Percentiles rank a stretch among this genome's conserved stretches.
phyloP scores from a whole-genome alignment of 2,329 filamentous ascomycete genomes.

The Colletotrichum sp. region DNA sequence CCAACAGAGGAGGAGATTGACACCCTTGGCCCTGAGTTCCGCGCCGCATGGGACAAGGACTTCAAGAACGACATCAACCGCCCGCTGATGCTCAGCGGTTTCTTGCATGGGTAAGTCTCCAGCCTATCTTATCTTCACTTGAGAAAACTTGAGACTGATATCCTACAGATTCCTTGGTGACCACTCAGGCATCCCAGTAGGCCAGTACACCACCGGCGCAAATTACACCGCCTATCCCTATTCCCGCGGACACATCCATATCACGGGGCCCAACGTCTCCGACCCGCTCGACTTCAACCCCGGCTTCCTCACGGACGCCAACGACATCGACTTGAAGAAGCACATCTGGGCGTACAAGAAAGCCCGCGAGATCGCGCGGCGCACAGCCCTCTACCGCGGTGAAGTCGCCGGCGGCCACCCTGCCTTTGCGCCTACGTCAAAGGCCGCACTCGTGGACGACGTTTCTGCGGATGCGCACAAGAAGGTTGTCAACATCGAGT shows the following conservation, averaged over 20 bases:
- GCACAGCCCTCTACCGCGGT: slow-evolving; percentile 58
- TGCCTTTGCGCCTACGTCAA: slow-evolving; percentile 43
- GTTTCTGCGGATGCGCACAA: slow-evolving; percentile 50
- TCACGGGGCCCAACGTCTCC: slow-evolving; percentile 40
- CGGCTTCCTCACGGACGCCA: slow-evolving; percentile 52
- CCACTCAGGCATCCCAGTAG: slow-evolving; percentile 38
- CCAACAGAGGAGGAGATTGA: slow-evolving; percentile 56
- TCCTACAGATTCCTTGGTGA: slow-evolving; percentile 29
- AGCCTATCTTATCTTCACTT: not conserved
- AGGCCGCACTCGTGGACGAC: slow-evolving; percentile 39
- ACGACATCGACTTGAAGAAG: slow-evolving; percentile 62
- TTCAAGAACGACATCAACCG: slow-evolving; percentile 38
- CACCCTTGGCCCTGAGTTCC: slow-evolving; percentile 54
- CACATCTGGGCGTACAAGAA: slow-evolving; percentile 71
- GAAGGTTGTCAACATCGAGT: slow-evolving; percentile 45
- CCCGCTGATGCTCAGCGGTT: slow-evolving; percentile 26
- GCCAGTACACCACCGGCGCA: slow-evolving; percentile 55
- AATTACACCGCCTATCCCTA: slow-evolving; percentile 64
- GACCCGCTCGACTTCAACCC: slow-evolving; percentile 53
- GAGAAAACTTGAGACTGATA: not conserved
- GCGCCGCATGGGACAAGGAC: slow-evolving; percentile 54
- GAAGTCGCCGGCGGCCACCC: slow-evolving; percentile 49
- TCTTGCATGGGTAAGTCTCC: slow-evolving; percentile 23
- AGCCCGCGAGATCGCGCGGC: slow-evolving; percentile 64
- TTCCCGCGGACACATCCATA: slow-evolving; percentile 64